Base-by-base conservation (phyloP, 306 rosid species). In the Glycine soja region DNA sequence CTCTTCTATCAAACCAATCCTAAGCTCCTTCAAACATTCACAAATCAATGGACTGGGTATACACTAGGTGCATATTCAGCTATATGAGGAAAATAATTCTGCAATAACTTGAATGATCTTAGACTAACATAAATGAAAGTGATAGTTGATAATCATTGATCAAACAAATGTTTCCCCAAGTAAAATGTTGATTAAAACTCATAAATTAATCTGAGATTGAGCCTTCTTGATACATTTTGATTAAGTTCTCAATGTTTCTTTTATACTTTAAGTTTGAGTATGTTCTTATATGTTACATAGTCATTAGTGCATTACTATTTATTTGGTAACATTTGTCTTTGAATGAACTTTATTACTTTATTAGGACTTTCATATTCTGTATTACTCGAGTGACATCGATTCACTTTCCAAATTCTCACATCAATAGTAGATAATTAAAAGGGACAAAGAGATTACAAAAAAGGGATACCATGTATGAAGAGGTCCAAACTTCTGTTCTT, bases 401-500 rank as follows among this genome's bases (percentile, higher is more conserved):
- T 56, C 30, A 24, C 6, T 4, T 9, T n/a, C 14, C 36, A 9
- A 59, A 19, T 13, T 59, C 36, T 59, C 65, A 58, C 36, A 59
- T 3, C 3, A 24, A 24, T 24, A 59, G 43, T 61, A 10, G 1
- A 61, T 62, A 32, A 62, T 32, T 32, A 11, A 6, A 62, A 61
- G 15, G 68, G 4, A 14, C 7, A 1, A 19, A 59, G 38, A 59
- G 40, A 5, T 16, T 9, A 18, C 2, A 30, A 30, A 13, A 75
- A 78, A 78, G 77, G 68, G 12, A 65, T 87, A 86, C 97, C 98
- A 82, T 84, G 85, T 65, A 89, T 72, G 8, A 89, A 78, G 79
- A 83, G 91, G 80, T 94, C 94, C 83, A 94, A 86, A 76, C 97
- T 92, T 80, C 78, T 81, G 72, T 92, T 92, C 76, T 79, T 83